Base-by-base conservation (phyloP, 2,329 filamentous ascomycete species). In the Venturia pyrina region DNA sequence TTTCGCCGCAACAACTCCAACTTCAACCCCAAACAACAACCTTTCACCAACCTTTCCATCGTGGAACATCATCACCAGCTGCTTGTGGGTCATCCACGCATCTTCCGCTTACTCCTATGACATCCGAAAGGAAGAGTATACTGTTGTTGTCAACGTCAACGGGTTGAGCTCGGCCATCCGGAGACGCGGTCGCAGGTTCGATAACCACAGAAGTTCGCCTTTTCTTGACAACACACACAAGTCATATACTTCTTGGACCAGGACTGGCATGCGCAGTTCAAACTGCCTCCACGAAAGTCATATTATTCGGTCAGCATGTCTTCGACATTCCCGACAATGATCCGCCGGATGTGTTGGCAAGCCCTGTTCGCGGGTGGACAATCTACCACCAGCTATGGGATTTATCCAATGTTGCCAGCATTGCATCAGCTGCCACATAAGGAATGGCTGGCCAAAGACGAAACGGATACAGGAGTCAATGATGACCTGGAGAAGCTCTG, bases 401-500 rank as follows among this genome's bases (percentile, higher is more conserved):
- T 28, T 28, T 4, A 28, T 28, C 90, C 93, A 0, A 85, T 99
- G 65, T 78, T 99, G 28, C 95, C 95, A 4, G 87, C 90, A 19
- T 81, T 99, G 43, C 95, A 98, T 74, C 88, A 92, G 73, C 83
- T 85, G 28, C 82, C 85, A 5, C 83, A 88, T 70, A 80, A 87
- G 69, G 85, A 85, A 70, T 78, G 84, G 64, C 78, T 84, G 11
- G 82, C 83, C 24, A 78, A 85, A 44, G 86, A 90, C 68, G 90
- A 89, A 11, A 79, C 85, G 2, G 81, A 86, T 60, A 89, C 89
- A 68, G 85, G 87, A 2, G 99, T 98, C 74, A 92, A 92, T 62
- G 93, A 98, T 72, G 89, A 98, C 74, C 73, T 97, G 28, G 84
- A 89, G 40, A 85, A 87, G 61, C 78, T 98, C 64, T 81, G 80